These are phyloP conservation scores for Aspergillus niger DNA, from an alignment of 2,329 filamentous ascomycete species.

Conservation along the genomic window DNA sequence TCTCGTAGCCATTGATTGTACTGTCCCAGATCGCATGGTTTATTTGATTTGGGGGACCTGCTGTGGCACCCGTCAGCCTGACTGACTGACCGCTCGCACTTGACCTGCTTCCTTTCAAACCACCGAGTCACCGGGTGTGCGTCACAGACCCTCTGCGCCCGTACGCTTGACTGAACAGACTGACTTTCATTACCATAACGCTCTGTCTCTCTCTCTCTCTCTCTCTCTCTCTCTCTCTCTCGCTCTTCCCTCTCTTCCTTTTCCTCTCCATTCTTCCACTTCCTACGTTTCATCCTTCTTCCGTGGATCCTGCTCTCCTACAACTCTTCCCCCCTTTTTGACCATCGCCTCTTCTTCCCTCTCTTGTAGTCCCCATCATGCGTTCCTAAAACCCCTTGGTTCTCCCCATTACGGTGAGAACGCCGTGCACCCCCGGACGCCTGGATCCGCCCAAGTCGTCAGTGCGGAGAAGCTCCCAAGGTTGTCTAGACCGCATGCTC, in stretches of 20 bases:
- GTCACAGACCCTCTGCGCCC: conserved; percentile 38
- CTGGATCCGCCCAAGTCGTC: conserved; percentile 28
- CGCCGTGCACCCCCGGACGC: conserved; percentile 29
- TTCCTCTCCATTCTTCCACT: conserved; percentile 19
- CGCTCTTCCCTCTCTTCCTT: conserved; percentile 13
- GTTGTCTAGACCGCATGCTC: conserved; percentile 33
- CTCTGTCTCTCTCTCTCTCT: conserved; percentile 13
- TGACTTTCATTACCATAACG: too few species aligned
- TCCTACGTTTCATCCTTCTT: conserved; percentile 21
- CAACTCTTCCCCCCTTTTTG: conserved; percentile 11
- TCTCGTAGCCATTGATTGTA: conserved; percentile 1
- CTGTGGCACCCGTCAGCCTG: conserved; percentile 15
- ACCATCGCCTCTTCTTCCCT: not conserved
- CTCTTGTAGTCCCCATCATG: conserved; percentile 22
- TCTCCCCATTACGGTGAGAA: conserved; percentile 30
- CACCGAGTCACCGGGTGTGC: conserved; percentile 47
- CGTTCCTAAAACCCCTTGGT: conserved; percentile 23
- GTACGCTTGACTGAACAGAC: conserved; percentile 9
- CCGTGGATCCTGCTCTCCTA: conserved; percentile 8
- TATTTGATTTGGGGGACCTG: not conserved
- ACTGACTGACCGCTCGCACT: conserved; percentile 23
- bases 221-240: conserved; percentile 9
- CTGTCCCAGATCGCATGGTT: conserved; percentile 6
- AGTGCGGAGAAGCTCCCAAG: conserved; percentile 45
- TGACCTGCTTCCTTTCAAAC: conserved; percentile 24